Conservation (phyloP, 2,329 filamentous ascomycete genomes). For the Stenocarpella maydis region DNA sequence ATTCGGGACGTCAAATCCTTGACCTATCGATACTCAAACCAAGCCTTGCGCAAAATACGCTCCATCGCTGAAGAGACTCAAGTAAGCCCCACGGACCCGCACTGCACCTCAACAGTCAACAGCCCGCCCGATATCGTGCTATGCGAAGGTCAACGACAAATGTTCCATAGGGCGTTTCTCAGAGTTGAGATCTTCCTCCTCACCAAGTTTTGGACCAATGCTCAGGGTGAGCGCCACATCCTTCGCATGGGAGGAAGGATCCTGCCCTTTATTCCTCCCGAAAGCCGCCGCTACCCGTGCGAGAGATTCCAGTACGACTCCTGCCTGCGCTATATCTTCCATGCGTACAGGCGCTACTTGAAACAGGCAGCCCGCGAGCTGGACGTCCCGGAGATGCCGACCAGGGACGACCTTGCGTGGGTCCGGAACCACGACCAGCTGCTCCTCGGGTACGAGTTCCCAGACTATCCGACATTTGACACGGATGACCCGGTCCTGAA, state of each 20-base stretch:
- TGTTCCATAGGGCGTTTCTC: neutral
- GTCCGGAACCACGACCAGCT: neutral
- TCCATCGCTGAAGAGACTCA: neutral
- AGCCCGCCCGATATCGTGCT: neutral
- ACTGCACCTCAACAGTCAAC: neutral
- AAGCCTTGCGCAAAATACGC: neutral
- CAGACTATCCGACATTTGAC: neutral
- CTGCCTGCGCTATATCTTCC: conserved; percentile 21
- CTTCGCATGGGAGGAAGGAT: neutral
- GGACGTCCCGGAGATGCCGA: neutral
- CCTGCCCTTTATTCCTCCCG: neutral
- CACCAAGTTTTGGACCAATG: neutral
- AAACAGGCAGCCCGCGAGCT: neutral
- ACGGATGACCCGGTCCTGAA: neutral
- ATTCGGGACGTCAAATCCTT: neutral
- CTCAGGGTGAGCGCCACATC: neutral
- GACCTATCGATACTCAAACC: conserved; percentile 12
- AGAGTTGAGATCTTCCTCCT: conserved; percentile 4
- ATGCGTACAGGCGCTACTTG: neutral
- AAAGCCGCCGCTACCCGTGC: neutral
- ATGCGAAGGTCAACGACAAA: accelerated
- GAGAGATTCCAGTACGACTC: neutral
- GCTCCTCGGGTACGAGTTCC: neutral
- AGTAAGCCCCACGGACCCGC: accelerated
- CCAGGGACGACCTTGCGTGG: neutral